Evolutionary conservation across 75 land plant genomes (phyloP), one percentile per base, ranked within the genome.

Genomic region (Azolla pinnata): DNA sequence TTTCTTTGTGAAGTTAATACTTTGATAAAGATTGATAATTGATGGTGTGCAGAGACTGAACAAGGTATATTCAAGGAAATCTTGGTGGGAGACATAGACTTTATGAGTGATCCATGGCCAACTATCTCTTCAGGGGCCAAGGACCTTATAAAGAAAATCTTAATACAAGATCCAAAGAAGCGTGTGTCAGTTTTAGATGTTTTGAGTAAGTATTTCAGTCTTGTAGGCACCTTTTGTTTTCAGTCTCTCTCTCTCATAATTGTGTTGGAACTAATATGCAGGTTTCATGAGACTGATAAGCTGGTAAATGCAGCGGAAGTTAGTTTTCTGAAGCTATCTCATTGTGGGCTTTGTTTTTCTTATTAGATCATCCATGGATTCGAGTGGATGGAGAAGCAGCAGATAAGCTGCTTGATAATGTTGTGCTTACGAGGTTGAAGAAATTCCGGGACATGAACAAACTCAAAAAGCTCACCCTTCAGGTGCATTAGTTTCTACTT

Each of bases 121-220:
- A 50, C 64, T 21, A 73, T 83, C 61, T 75, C 85, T 20, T 18
- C 10, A 28, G 14, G 44, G 42, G 85, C 79, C 12, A 83, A 83
- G 31, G 82, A 83, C 65, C 74, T 83, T 1, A 65, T 83, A 17
- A 68, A 31, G 48, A 83, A 61, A 29, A 79, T 83, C 73, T 57
- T 83, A 25, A 65, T 34, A 8, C 56, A 24, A 23, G 77, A 83
- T 29, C 75, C 75, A 16, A 67, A 32, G 50, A 65, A 60, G 32
- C 57, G 85, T 4, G 59, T 75, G 17, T 75, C 82, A 0, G 82
- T 82, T 51, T 49, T 77, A 29, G 71, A 83, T 71, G 96, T 89
- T 66, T 74, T 87, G 52, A 81, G 91, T 87, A 67, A 44, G 75
- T 63, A n/a, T n/a, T n/a, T n/a, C n/a, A n/a, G n/a, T n/a, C n/a